Conservation (phyloP, 2,329 filamentous ascomycete species). For the Elsinoe australis region DNA sequence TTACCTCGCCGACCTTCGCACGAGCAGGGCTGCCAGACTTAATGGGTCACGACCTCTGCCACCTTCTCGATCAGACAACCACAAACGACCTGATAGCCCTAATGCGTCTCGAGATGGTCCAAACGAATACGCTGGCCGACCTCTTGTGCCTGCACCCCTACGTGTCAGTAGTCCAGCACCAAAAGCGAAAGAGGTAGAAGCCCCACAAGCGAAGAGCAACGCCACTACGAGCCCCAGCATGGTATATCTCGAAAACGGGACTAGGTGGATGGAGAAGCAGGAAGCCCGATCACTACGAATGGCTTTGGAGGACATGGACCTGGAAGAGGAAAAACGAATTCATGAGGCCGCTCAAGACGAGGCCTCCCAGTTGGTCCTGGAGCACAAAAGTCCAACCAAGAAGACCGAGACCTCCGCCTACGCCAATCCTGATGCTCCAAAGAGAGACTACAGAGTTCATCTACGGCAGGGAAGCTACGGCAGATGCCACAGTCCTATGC, state of each 20-base stretch:
- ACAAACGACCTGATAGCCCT: constrained; percentile 18
- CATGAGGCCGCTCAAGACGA: constrained; percentile 67
- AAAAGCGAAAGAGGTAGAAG: constrained; percentile 15
- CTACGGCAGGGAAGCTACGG: constrained; percentile 65
- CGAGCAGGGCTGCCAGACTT: constrained; percentile 58
- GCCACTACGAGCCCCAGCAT: constrained; percentile 54
- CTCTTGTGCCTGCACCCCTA: constrained; percentile 23
- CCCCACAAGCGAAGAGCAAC: constrained; percentile 38
- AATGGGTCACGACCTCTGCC: constrained; percentile 63
- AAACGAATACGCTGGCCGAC: constrained; percentile 29
- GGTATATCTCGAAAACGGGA: constrained; percentile 65
- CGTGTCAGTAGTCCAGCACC: constrained; percentile 17
- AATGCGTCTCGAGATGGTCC: constrained; percentile 9
- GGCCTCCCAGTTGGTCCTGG: constrained; percentile 70
- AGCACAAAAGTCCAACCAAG: constrained; percentile 41
- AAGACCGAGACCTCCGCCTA: constrained; percentile 52
- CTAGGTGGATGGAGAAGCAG: constrained; percentile 74
- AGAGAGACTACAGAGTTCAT: constrained; percentile 54
- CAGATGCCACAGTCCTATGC: constrained; percentile 38
- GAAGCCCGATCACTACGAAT: constrained; percentile 62
- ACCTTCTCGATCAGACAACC: constrained; percentile 35
- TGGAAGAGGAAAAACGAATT: constrained; percentile 56
- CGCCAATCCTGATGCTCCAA: constrained; percentile 31
- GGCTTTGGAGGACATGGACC: constrained; percentile 66
- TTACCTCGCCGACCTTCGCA: constrained; percentile 64